phyloP scores from a whole-genome alignment of 148 eudicot genomes.

The Cornus suecica region DNA sequence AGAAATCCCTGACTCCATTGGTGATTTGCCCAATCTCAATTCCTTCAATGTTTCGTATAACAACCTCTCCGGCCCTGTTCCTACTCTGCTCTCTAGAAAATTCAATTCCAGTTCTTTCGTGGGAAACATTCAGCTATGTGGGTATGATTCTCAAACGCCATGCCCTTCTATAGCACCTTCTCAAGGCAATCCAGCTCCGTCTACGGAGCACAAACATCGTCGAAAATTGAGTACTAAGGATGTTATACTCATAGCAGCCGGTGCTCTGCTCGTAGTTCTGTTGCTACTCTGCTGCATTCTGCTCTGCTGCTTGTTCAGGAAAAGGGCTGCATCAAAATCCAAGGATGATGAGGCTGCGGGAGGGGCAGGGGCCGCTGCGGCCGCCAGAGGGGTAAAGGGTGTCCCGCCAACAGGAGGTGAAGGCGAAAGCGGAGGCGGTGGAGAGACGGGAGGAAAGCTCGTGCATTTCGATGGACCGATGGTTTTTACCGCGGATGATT shows the following conservation, averaged over 20 bases:
- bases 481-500: slow-evolving; percentile 84
- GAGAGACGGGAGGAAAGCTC: slow-evolving; percentile 73
- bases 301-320: slow-evolving; percentile 61
- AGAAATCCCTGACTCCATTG: slow-evolving; percentile 54
- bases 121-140: slow-evolving; percentile 77
- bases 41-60: slow-evolving; percentile 81
- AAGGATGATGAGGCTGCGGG: slow-evolving; percentile 29
- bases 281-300: slow-evolving; percentile 62
- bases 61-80: slow-evolving; percentile 74
- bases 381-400: slow-evolving; percentile 43
- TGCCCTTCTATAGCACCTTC: slow-evolving; percentile 49
- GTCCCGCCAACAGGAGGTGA: slow-evolving; percentile 37
- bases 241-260: slow-evolving; percentile 71
- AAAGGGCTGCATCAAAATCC: slow-evolving; percentile 32
- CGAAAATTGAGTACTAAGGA: slow-evolving; percentile 56
- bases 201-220: slow-evolving; percentile 15
- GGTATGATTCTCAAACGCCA: slow-evolving; percentile 48
- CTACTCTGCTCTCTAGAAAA: slow-evolving; percentile 39
- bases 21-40: slow-evolving; percentile 41
- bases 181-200: slow-evolving; percentile 21
- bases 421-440: slow-evolving; percentile 37
- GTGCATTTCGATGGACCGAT: slow-evolving; percentile 84
- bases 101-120: slow-evolving; percentile 66
- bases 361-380: slow-evolving; percentile 7
- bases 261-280: slow-evolving; percentile 49